Evolutionary conservation across 495 filamentous ascomycete genomes (phyloP), one percentile per base, ranked within the genome.

Genomic region (Niebla homalea): DNA sequence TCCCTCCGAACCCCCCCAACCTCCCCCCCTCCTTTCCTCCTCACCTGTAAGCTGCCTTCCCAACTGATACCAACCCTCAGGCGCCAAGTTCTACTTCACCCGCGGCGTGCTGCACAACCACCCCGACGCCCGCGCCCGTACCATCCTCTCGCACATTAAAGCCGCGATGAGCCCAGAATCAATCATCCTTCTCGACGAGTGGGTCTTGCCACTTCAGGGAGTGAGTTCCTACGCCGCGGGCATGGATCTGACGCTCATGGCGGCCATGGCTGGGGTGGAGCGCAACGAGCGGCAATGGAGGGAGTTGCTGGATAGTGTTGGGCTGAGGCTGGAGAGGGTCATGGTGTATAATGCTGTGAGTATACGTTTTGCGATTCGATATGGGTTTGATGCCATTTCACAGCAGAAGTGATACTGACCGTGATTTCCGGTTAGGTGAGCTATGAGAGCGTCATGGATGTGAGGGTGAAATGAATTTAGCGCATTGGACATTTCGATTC

Each of bases 51-150:
- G n/a, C 10, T 37, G 10, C 36, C 36, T n/a, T 10, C 11, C 36
- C 10, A 37, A n/a, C 41, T 22, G 11, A 25, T n/a, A n/a, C n/a
- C n/a, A n/a, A n/a, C 10, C 15, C 32, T 16, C 29, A 67, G 68
- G 65, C 20, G 66, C 73, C 2, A 63, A 64, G 15, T 59, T 58
- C 0, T 76, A 76, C 49, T 76, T 73, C 48, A 49, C 74, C 29
- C 69, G 70, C 18, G 60, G 63, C 23, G 58, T 76, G 16, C 49
- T 78, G 8, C 71, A 75, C 50, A 67, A 75, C 57, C 69, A 59
- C 55, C 55, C 67, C 0, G 64, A 73, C 43, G 62, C 65, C 20
- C 62, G 67, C 42, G 64, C 61, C 35, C 29, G 63, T 6, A 53
- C 53, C 18, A 70, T 75, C 23, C 54, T 77, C 16, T 54, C 59